Evolutionary conservation across 768 basidiomycete genomes (phyloP), one percentile per base, ranked within the genome.

Genomic region (Boletus reticuloceps): DNA sequence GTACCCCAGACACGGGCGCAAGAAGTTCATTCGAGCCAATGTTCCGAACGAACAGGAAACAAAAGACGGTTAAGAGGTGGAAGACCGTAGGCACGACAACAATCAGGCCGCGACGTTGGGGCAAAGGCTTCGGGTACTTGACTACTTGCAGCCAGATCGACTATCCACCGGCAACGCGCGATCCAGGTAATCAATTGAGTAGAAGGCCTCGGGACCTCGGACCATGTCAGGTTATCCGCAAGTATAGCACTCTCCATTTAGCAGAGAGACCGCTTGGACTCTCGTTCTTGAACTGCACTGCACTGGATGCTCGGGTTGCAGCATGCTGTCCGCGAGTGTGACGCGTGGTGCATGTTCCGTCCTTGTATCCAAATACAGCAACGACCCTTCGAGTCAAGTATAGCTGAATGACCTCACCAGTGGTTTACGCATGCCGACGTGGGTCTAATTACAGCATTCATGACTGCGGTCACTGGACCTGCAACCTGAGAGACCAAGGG

Each of bases 201-300:
- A 19, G n/a, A 6, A 25, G 19, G 39, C 58, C 58, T 49, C 50
- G 60, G 59, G 19, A 57, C 60, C 55, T 62, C 60, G 60, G 10
- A 27, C 8, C n/a, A 41, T 13, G 19, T 20, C 47, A 39, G 37
- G 5, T 8, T 11, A 9, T 19, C 4, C 10, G 19, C 49, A 42
- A 22, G 19, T 4, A 17, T 17, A 9, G 10, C 19, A 29, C 48
- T 14, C 48, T 13, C 48, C 48, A 50, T 40, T 39, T 31, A 38
- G 48, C 48, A 50, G 25, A 27, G 34, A 7, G 27, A 27, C 27
- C 27, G 27, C 27, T 27, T 7, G 7, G 27, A 27, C 7, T 27
- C 32, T 34, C 32, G 22, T 27, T 27, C 27, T 8, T 27, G 27
- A 9, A 27, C 8, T 29, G 29, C 9, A 29, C 29, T 29, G 9